Base-by-base conservation (phyloP, 495 filamentous ascomycete genomes). In the Tuber indicum region DNA sequence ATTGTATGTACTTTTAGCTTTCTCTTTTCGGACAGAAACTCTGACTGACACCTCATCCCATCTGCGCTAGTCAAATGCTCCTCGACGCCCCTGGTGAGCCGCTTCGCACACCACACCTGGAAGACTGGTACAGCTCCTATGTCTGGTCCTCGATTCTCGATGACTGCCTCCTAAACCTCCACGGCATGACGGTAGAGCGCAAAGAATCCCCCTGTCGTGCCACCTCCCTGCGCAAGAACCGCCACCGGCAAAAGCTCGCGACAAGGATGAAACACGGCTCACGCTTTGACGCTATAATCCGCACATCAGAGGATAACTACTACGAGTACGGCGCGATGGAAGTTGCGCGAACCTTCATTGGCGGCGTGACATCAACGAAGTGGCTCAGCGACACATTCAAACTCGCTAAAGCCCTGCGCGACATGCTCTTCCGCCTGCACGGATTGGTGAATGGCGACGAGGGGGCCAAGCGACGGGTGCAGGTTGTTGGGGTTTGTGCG, bases 91-190 rank as follows among this genome's bases (percentile, higher is more conserved):
- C 79, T 21, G 75, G 69, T 14, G 70, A 81, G 39, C 79, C 79
- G 1, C 79, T 81, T 10, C 58, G 78, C 26, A 69, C 78, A 41
- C 26, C 47, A 17, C 79, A 81, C 45, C 43, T 81, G 17, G 79
- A 81, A 73, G 79, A 77, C 72, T 81, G 79, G 79, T 81, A 81
- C 70, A 72, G 47, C 23, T 81, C 78, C 26, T 70, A 80, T 52
- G 14, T 81, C 39, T 81, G 79, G 79, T 80, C 79, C 26, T 70
- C 72, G 1, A 75, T 81, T 19, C 58, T 81, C 49, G 79, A 81
- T 39, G 69, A 70, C 71, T 81, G 71, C 39, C 58, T 81, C 36
- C 49, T 77, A 7, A 72, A 81, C 32, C 78, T 81, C 26, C 66
- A 43, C 0, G 72, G 72, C 4, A 81, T 80, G 79, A 80, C 78